Evolutionary conservation across 768 basidiomycete species (phyloP).

Genomic region (Termitomyces sp.): DNA sequence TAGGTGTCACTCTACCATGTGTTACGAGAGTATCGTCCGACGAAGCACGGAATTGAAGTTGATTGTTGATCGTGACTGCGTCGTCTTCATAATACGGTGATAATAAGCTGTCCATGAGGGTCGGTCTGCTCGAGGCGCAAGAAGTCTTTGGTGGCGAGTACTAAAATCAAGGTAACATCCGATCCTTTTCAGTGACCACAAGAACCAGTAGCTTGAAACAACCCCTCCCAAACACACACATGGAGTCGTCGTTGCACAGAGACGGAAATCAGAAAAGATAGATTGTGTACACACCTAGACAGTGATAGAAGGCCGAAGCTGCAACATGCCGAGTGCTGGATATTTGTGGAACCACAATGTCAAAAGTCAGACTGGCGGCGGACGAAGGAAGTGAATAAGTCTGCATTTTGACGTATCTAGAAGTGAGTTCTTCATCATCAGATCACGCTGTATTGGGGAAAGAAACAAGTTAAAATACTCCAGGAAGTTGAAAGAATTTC

Average conservation of each 20-base stretch:
- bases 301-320: slow-evolving; percentile 80
- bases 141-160: slow-evolving; percentile 72
- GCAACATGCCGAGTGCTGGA: slow-evolving; percentile 75
- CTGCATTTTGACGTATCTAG: slow-evolving; percentile 77
- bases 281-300: slow-evolving; percentile 50
- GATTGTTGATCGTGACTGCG: not conserved
- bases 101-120: slow-evolving; percentile 41
- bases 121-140: slow-evolving; percentile 53
- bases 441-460: no score
- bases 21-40: not conserved
- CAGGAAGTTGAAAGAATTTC: slow-evolving; percentile 74
- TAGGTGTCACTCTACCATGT: not conserved
- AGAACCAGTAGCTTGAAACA: not conserved
- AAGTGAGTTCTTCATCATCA: not conserved
- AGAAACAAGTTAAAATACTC: slow-evolving; percentile 42
- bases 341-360: slow-evolving; percentile 55
- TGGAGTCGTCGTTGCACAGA: not conserved
- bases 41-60: not conserved
- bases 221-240: not conserved
- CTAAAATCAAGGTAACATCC: slow-evolving; percentile 28
- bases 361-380: slow-evolving; percentile 47
- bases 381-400: slow-evolving; percentile 48
- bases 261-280: not conserved
- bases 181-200: slow-evolving; percentile 1
- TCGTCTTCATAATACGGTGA: slow-evolving; percentile 3